Base-by-base conservation (phyloP, 768 basidiomycete genomes). In the Trametes gibbosa region DNA sequence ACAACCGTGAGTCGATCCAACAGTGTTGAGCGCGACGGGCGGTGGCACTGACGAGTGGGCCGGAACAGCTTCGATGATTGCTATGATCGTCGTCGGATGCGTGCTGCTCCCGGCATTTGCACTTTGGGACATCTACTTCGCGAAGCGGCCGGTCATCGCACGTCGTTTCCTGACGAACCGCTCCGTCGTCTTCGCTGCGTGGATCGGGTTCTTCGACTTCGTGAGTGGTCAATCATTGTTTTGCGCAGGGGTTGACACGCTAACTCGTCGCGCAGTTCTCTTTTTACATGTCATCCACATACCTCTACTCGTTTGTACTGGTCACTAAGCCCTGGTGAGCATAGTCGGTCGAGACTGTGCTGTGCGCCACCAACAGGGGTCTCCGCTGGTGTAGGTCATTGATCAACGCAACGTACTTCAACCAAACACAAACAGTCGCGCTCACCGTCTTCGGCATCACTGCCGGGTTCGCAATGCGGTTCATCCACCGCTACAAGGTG, bases 211-310 rank as follows among this genome's bases (percentile, higher is more conserved):
- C 64, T 67, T 68, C 50, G 68, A 69, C 55, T 66, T 69, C 43
- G 64, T 39, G 55, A 58, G 61, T 40, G 27, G 17, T 16, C 32
- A 19, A 16, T 24, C 51, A 9, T 47, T n/a, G 29, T 32, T 25
- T 46, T n/a, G 56, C 27, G 56, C 16, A 68, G 66, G 5, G 29
- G 29, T 32, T 10, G 29, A 10, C 29, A 63, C 65, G 48, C 49
- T 51, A 45, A 69, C 34, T 9, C 50, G n/a, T 13, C 7, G 7
- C 6, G 6, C 53, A 86, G 84, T 65, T 82, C 65, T 83, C 84
- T 2, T 86, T 82, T 74, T 86, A 82, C 75, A 77, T 92, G 46
- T 85, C 87, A 0, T 86, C 75, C 71, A 84, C 86, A 10, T 91
- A 90, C 67, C 81, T 90, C 17, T 91, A 83, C 75, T 86, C 85